These are phyloP conservation scores for Chlamydomonas applanata DNA, from an alignment of 139 green algal genomes.

Conservation along the genomic window DNA sequence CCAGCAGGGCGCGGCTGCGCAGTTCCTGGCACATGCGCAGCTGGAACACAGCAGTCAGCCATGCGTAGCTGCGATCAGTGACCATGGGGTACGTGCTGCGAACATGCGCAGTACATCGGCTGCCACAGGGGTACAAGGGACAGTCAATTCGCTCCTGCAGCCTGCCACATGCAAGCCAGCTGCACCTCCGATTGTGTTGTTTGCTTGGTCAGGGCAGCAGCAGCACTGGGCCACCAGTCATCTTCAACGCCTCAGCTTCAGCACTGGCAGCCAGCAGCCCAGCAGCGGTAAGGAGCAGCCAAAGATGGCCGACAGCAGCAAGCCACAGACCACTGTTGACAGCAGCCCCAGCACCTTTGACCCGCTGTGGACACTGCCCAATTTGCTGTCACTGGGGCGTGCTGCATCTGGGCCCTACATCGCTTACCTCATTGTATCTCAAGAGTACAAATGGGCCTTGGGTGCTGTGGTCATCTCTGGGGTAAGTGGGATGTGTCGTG, in stretches of 20 bases:
- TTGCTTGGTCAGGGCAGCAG: not conserved
- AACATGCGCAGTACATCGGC: too few relatives aligned
- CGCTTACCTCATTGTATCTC: conserved; percentile 32
- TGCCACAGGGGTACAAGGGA: too few relatives aligned
- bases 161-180: too few relatives aligned
- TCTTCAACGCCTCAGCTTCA: not conserved
- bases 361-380: conserved; percentile 24
- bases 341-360: not conserved
- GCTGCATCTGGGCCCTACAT: conserved; percentile 34
- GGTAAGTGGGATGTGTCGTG: conserved; percentile 35
- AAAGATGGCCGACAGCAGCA: not conserved
- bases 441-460: conserved; percentile 39
- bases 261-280: not conserved
- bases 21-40: too few relatives aligned
- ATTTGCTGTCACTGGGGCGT: conserved; percentile 43
- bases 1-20: too few relatives aligned
- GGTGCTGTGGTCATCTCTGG: conserved; percentile 29
- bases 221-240: not conserved
- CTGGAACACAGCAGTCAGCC: too few relatives aligned
- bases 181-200: too few relatives aligned
- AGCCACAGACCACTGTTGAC: not conserved
- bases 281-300: not conserved
- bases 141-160: too few relatives aligned
- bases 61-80: too few relatives aligned
- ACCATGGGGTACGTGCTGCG: too few relatives aligned